Percentiles rank a stretch among this genome's conserved stretches.
phyloP scores from a whole-genome alignment of 208 protist genomes.

The Spongospora subterranea region DNA sequence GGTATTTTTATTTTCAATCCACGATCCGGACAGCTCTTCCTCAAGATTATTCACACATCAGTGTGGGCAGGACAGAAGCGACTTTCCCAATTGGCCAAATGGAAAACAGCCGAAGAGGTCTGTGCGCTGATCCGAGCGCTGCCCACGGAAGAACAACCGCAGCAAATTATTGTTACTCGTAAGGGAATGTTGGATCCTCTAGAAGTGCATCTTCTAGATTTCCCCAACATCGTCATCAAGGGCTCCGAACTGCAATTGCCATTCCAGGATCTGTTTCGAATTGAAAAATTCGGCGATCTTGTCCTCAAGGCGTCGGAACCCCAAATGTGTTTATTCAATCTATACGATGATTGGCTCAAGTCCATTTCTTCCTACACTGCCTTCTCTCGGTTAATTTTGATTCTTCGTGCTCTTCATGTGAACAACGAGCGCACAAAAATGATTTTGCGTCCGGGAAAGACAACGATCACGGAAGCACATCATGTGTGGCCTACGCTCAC shows the following conservation, averaged over 20 bases:
- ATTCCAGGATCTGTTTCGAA: constrained; percentile 96
- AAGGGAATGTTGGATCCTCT: constrained; percentile 96
- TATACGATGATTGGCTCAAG: constrained; percentile 99
- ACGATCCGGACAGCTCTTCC: constrained; percentile 97
- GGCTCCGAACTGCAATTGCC: constrained; percentile 98
- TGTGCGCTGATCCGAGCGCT: constrained; percentile 97
- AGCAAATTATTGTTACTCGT: constrained; percentile 99
- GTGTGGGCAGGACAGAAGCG: constrained; percentile 99
- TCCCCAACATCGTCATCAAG: constrained; percentile 99
- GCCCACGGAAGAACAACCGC: constrained; percentile 97
- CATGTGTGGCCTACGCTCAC: constrained; percentile 99
- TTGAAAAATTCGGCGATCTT: constrained; percentile 98
- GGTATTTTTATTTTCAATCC: constrained; percentile 99
- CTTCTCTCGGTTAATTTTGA: constrained; percentile 98
- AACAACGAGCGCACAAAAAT: constrained; percentile 93
- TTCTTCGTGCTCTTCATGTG: constrained; percentile 97
- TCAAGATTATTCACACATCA: constrained; percentile 99
- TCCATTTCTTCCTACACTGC: constrained; percentile 97
- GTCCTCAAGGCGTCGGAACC: constrained; percentile 99
- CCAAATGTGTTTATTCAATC: constrained; percentile 96
- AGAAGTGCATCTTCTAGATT: constrained; percentile 96
- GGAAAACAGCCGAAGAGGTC: constrained; percentile 99
- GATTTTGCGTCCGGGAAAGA: constrained; percentile 94
- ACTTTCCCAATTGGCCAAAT: constrained; percentile 98
- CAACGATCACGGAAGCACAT: constrained; percentile 89